Evolutionary conservation across 1,284 basidiomycete species (phyloP), one percentile per base, ranked within the genome.

Genomic region (Crepidotus sp.): DNA sequence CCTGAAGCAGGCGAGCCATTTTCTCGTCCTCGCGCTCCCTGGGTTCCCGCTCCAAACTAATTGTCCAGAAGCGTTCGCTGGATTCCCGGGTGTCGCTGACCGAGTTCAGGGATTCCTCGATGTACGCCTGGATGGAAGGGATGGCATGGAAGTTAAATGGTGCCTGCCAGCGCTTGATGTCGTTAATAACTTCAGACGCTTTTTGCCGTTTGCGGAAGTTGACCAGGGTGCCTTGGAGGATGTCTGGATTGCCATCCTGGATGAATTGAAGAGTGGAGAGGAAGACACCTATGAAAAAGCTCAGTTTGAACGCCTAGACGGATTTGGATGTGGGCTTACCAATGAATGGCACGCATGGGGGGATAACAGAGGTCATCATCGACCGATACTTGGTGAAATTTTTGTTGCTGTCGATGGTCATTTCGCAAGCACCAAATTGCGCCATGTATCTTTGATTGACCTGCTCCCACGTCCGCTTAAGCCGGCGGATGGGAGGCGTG

Each of bases 301-400:
- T 48, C 10, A 46, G 33, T 31, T n/a, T 39, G 21, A 25, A 6
- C 18, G n/a, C 9, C 22, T 13, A 3, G 17, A 47, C 42, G 31
- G 17, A 29, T 2, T 11, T 2, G 24, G 17, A 14, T 15, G 39
- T 26, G 24, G 3, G 64, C 74, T 54, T 56, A 92, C 92, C 95
- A 42, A 99, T 84, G 67, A 98, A 99, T 4, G 96, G 96, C 0
- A 98, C 94, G 62, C 94, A 97, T 38, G 96, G 95, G 0, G 94
- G 92, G 30, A 86, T 81, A 48, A 96, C 83, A 35, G 75, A 78
- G 36, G 87, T 83, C 57, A 99, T 77, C 42, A 83, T 77, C 50
- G 86, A 80, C 42, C 91, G 83, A 65, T 98, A 98, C 56, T 85
- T 88, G 24, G 79, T 83, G 67, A 96, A 98, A 59, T 98, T 98